phyloP scores from a whole-genome alignment of 1,284 basidiomycete genomes.

The Ustilago loliicola region DNA sequence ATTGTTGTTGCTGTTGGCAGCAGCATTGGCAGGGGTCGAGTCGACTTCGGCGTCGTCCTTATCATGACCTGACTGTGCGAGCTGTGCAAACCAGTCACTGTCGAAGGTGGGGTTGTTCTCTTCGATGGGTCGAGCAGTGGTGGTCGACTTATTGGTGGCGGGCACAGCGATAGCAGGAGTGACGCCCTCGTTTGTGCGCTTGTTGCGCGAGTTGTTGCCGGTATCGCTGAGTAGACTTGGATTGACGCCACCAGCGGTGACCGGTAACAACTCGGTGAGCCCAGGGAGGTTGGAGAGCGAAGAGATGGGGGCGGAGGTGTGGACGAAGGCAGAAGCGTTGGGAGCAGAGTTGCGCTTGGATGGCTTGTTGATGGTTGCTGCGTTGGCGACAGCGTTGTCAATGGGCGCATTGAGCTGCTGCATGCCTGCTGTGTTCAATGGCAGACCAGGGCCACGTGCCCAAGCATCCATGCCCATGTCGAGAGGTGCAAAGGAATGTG shows the following conservation, averaged over 20 bases:
- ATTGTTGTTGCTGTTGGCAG: not conserved
- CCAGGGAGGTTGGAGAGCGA: slow-evolving; percentile 32
- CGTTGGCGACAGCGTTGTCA: not conserved
- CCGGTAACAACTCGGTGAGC: slow-evolving; percentile 34
- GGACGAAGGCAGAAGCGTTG: not conserved
- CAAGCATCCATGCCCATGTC: slow-evolving; percentile 50
- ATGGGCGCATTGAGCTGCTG: slow-evolving; percentile 12
- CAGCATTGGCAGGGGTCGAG: slow-evolving; percentile 6
- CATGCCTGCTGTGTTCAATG: slow-evolving; percentile 21
- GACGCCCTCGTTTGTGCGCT: slow-evolving; percentile 10
- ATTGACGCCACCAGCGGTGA: slow-evolving; percentile 37
- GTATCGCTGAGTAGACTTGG: slow-evolving; percentile 41
- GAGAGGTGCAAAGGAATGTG: slow-evolving; percentile 37
- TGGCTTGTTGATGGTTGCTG: slow-evolving; percentile 16
- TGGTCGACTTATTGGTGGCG: slow-evolving; percentile 32
- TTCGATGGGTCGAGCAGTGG: slow-evolving; percentile 34
- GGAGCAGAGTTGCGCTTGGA: slow-evolving; percentile 13
- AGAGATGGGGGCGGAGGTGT: slow-evolving; percentile 22
- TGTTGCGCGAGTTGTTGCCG: slow-evolving; percentile 10
- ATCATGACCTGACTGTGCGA: slow-evolving; percentile 53
- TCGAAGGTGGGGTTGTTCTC: slow-evolving; percentile 48
- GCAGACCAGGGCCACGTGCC: slow-evolving; percentile 28
- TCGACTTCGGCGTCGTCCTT: slow-evolving; percentile 40
- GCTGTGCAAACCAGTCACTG: slow-evolving; percentile 55
- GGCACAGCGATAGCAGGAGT: slow-evolving; percentile 27